These are phyloP conservation scores for Alternaria metachromatica DNA, from an alignment of 2,329 filamentous ascomycete genomes.

Conservation along the genomic window DNA sequence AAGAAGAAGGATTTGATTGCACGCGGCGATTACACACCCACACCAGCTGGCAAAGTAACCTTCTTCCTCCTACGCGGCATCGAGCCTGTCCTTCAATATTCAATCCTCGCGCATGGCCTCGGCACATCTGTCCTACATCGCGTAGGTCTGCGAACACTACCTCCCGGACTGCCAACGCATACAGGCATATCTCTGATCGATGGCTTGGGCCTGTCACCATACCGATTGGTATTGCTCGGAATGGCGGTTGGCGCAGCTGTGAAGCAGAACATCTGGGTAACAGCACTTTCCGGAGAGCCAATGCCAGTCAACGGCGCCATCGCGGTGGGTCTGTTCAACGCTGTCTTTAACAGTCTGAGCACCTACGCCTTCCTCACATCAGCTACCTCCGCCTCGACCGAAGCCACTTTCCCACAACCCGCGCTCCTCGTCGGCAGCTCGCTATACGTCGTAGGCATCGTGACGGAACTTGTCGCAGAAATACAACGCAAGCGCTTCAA, in stretches of 20 bases:
- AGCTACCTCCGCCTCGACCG: conserved; percentile 55
- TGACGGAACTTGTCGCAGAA: conserved; percentile 63
- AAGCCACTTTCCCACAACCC: conserved; percentile 49
- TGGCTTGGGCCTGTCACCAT: conserved; percentile 57
- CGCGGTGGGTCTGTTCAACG: conserved; percentile 60
- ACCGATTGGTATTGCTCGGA: conserved; percentile 58
- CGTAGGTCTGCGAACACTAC: conserved; percentile 55
- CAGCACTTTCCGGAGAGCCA: conserved; percentile 57
- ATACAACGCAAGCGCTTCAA: conserved; percentile 63
- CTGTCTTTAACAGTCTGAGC: conserved; percentile 62
- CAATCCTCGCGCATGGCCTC: conserved; percentile 54
- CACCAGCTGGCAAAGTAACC: conserved; percentile 47
- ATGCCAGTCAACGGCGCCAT: conserved; percentile 56
- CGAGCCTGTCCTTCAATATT: conserved; percentile 58
- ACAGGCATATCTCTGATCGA: conserved; percentile 51
- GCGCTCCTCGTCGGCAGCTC: conserved; percentile 56
- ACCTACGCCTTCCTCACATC: conserved; percentile 61
- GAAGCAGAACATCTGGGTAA: conserved; percentile 65
- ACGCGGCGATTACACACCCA: conserved; percentile 51
- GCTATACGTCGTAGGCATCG: conserved; percentile 60
- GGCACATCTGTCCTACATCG: conserved; percentile 54
- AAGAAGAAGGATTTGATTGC: conserved; percentile 48
- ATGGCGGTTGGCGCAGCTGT: conserved; percentile 61
- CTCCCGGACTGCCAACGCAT: conserved; percentile 50
- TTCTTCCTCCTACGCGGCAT: conserved; percentile 57